Conservation (phyloP, 129 eudicot species). For the Lactuca sativa region DNA sequence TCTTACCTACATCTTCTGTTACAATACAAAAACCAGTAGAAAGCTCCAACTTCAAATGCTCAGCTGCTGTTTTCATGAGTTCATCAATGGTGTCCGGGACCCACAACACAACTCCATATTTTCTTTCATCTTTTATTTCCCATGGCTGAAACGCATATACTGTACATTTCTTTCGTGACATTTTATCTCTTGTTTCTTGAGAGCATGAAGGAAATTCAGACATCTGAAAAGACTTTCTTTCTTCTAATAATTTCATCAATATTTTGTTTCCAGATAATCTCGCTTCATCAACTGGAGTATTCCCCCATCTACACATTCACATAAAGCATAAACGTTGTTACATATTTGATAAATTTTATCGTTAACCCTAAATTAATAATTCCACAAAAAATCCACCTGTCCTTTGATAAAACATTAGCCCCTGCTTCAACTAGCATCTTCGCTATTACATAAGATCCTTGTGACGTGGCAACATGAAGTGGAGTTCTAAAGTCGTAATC, state of each 20-base stretch:
- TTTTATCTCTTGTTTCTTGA: constrained; percentile 51
- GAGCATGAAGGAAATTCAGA: constrained; percentile 40
- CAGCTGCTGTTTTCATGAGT: constrained; percentile 57
- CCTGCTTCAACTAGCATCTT: constrained; percentile 82
- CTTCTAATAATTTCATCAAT: constrained; percentile 63
- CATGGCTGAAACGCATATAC: constrained; percentile 72
- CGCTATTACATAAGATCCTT: constrained; percentile 70
- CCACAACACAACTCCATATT: constrained; percentile 73
- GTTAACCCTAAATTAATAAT: neutral
- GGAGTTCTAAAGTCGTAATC: constrained; percentile 90
- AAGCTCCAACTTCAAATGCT: constrained; percentile 44
- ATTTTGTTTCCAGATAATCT: constrained; percentile 59
- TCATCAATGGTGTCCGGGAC: constrained; percentile 78
- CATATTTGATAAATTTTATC: neutral
- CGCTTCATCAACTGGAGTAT: constrained; percentile 86
- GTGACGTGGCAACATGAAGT: constrained; percentile 85
- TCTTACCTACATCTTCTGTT: constrained; percentile 81
- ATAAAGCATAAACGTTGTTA: neutral
- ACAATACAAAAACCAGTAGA: constrained; percentile 41
- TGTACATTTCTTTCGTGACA: constrained; percentile 61
- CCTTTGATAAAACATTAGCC: constrained; percentile 74
- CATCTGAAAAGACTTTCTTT: constrained; percentile 50
- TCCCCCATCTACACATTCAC: constrained; percentile 73
- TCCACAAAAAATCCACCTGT: constrained; percentile 52
- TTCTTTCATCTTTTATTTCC: constrained; percentile 48